Evolutionary conservation across 2,329 filamentous ascomycete genomes (phyloP), one percentile per base, ranked within the genome.

Genomic region (Aspergillus alliaceus): DNA sequence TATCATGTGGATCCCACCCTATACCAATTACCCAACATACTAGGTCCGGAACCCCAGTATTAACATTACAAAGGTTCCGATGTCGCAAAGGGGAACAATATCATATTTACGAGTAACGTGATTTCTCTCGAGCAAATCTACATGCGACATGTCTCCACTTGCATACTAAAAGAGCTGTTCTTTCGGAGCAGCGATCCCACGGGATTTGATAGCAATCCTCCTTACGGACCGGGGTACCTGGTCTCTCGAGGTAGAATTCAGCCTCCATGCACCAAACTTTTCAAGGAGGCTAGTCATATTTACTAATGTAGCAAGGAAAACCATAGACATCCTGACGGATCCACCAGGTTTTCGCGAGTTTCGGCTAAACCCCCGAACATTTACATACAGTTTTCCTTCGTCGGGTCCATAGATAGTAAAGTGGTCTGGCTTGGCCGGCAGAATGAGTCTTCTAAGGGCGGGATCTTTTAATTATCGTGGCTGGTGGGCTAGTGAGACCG

Each of bases 1-100:
- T 66, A 66, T 64, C 64, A 60, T 64, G 62, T 66, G 64, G 64
- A 60, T 56, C 62, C 47, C 25, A 54, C 40, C 20, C 44, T 22
- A 35, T 49, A 29, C 18, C 11, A 34, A 34, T 2, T 32, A 22
- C 48, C 8, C 15, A 37, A 22, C 29, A 12, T 20, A 24, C 15
- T 37, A 12, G n/a, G 25, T 39, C 31, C 20, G 6, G 9, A 40
- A 27, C 31, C n/a, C 4, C 18, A n/a, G 34, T 25, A 27, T 24
- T 12, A 27, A 9, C n/a, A n/a, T n/a, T 7, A n/a, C 11, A 25
- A 53, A 27, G n/a, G 32, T 18, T 37, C 25, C 18, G 37, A 40
- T 22, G 20, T 40, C 37, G 37, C 37, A 15, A 40, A 40, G 37
- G 11, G 2, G 11, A 29, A n/a, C 20, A 39, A 9, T n/a, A 18